Evolutionary conservation across 495 filamentous ascomycete genomes (phyloP).

Genomic region (Chaetomium cochliodes): DNA sequence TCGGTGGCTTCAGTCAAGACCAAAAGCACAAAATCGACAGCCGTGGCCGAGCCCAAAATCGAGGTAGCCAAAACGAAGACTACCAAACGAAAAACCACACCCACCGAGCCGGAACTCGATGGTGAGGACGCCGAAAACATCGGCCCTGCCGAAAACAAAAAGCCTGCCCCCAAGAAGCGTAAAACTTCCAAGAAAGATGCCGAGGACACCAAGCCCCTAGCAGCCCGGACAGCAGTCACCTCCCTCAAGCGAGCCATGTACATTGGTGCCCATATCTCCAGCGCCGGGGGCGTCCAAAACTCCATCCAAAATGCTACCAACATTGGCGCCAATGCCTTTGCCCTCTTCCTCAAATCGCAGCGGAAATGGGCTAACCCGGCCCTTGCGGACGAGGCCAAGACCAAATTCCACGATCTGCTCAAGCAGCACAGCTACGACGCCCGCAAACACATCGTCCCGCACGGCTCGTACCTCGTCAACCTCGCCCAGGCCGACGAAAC

Average conservation of each 20-base stretch:
- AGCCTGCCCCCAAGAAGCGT: constrained; percentile 44
- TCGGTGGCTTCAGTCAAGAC: constrained; percentile 13
- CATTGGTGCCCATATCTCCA: constrained; percentile 89
- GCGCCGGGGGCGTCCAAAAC: constrained; percentile 89
- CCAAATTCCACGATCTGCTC: constrained; percentile 66
- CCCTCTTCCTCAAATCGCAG: constrained; percentile 92
- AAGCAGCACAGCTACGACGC: constrained; percentile 71
- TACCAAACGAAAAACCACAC: constrained; percentile 41
- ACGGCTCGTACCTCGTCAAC: constrained; percentile 96
- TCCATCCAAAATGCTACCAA: constrained; percentile 73
- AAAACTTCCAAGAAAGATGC: constrained; percentile 49
- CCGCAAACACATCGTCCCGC: constrained; percentile 70
- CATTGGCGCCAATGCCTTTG: constrained; percentile 89
- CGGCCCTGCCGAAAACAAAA: constrained; percentile 26
- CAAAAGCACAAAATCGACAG: constrained; percentile 12
- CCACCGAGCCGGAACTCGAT: constrained; percentile 27
- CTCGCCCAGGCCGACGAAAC: constrained; percentile 76
- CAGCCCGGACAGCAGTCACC: constrained; percentile 59
- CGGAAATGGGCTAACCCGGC: constrained; percentile 90
- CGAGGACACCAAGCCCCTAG: constrained; percentile 62
- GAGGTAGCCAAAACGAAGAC: constrained; percentile 21
- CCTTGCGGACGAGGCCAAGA: constrained; percentile 62
- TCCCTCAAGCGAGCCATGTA: constrained; percentile 67
- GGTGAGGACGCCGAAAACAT: constrained; percentile 28
- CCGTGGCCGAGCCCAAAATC: constrained; percentile 16